These are phyloP conservation scores for Bertia moriformis DNA, from an alignment of 2,329 filamentous ascomycete genomes.

Conservation along the genomic window DNA sequence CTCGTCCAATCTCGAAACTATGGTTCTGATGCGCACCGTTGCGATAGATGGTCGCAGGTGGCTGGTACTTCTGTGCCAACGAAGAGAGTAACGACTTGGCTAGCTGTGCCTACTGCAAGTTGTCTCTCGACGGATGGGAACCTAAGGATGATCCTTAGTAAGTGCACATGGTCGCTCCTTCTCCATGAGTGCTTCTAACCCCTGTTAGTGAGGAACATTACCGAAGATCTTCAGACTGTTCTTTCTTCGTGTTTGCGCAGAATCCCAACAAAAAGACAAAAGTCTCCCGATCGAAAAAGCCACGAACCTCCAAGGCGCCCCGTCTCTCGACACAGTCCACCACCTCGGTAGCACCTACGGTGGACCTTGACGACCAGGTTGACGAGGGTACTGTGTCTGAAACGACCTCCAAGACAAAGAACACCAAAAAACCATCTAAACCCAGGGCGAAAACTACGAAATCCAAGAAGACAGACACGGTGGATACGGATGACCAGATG, in stretches of 20 bases:
- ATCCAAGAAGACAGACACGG: not conserved
- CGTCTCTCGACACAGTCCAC: conserved; percentile 1
- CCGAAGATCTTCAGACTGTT: not conserved
- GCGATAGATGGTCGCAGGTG: not conserved
- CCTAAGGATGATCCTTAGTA: conserved; percentile 1
- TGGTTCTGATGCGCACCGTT: not conserved
- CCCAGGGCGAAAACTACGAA: not conserved
- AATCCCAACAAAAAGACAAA: not conserved
- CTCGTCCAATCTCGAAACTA: not conserved
- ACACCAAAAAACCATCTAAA: not conserved
- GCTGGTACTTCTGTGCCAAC: not conserved
- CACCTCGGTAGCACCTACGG: not conserved
- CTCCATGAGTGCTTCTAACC: not conserved
- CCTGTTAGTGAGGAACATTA: not conserved
- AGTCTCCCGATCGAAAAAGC: not conserved
- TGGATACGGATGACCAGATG: not conserved
- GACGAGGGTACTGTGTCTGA: not conserved
- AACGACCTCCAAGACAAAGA: not conserved
- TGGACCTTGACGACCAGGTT: not conserved
- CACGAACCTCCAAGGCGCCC: not conserved
- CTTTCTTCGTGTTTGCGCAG: conserved; percentile 1
- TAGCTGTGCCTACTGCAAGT: not conserved
- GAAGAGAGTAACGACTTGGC: not conserved
- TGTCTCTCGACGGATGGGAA: conserved; percentile 1
- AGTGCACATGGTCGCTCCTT: not conserved